Conservation (phyloP, 768 basidiomycete genomes). For the Lentinula aciculospora region DNA sequence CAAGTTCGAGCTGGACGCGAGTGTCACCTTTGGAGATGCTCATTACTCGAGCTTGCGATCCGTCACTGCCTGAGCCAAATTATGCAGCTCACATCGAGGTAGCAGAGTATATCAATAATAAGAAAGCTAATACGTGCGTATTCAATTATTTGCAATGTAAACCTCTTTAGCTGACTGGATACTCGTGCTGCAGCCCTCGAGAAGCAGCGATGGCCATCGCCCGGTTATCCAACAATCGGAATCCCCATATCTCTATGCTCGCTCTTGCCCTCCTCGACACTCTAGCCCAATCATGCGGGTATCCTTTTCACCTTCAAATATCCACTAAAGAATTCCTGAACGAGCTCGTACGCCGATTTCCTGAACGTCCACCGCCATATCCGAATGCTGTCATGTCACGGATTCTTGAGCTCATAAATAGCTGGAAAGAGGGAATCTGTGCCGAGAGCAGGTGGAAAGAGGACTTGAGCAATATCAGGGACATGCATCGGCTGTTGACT, state of each 20-base stretch:
- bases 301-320: conserved; percentile 95
- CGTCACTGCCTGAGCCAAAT: conserved; percentile 82
- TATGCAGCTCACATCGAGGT: conserved; percentile 90
- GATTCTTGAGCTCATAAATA: conserved; percentile 87
- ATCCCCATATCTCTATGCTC: conserved; percentile 86
- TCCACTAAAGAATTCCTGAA: conserved; percentile 97
- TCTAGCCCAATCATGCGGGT: conserved; percentile 93
- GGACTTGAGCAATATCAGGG: conserved; percentile 92
- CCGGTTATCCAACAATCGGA: conserved; percentile 84
- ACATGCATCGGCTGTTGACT: conserved; percentile 91
- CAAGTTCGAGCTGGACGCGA: conserved; percentile 45
- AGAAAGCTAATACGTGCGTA: conserved; percentile 93
- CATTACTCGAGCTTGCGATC: conserved; percentile 81
- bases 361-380: conserved; percentile 94
- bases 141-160: neutral
- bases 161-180: conserved; percentile 2
- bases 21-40: conserved; percentile 65
- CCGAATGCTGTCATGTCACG: conserved; percentile 93
- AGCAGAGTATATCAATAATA: conserved; percentile 86
- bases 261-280: conserved; percentile 85
- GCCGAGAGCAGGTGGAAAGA: conserved; percentile 88
- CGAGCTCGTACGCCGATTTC: conserved; percentile 95
- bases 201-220: conserved; percentile 88
- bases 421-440: conserved; percentile 95
- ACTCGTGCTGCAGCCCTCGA: conserved; percentile 54